Base-by-base conservation (phyloP, 2,329 filamentous ascomycete genomes). In the Metarhizium guizhouense region DNA sequence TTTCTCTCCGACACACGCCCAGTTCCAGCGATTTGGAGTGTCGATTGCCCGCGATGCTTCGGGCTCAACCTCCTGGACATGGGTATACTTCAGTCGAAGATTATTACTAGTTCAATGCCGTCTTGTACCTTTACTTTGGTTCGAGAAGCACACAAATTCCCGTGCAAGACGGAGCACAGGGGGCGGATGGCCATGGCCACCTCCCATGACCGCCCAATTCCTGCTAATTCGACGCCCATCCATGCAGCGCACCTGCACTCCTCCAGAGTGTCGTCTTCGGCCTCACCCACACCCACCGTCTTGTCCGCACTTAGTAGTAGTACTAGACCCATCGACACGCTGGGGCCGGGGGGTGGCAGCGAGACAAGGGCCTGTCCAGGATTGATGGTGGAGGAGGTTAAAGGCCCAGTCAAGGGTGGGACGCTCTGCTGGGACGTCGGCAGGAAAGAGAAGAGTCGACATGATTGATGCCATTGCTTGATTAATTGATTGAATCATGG, bases 261-360 rank as follows among this genome's bases (percentile, higher is more conserved):
- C 45, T 7, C 47, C 47, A 4, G 7, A 7, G 16, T 29, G 20
- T 25, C 38, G 30, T 16, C 38, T 38, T 29, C 51, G 34, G 20
- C 40, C 51, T 45, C 42, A 43, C 18, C 51, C 51, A 52, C 51
- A 52, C 51, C 49, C 51, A 52, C 51, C 40, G 40, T 29, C 40
- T 13, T 10, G 25, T 6, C 45, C 11, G 20, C 11, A 48, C 42
- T 47, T 45, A 20, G 50, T 45, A 11, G 34, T 18, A 20, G 51
- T 40, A 45, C 34, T 18, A 25, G 18, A n/a, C 32, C 38, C 51
- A 52, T 52, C 20, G 20, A 32, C 20, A 38, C n/a, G 42, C n/a
- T 16, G 42, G 42, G 42, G 42, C 10, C 42, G 38, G 38, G n/a
- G 42, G 42, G 42, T 18, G 18, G 16, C 10, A 45, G 18, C 38